phyloP scores from a whole-genome alignment of 169 alveolate genomes.

The Babesia sp. region DNA sequence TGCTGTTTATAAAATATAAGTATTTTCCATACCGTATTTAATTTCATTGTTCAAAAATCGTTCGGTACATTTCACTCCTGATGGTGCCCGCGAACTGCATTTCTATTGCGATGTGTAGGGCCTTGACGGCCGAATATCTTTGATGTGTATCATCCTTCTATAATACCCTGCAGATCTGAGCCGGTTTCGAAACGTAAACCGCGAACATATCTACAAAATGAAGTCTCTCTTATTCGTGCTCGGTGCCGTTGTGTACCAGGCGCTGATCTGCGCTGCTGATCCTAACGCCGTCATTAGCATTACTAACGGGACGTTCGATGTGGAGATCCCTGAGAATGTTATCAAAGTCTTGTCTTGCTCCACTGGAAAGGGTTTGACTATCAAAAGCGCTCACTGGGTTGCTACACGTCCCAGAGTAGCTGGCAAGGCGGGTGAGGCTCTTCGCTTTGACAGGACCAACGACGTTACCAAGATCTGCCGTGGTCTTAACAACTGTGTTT shows the following conservation, averaged over 20 bases:
- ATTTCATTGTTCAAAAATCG: neutral
- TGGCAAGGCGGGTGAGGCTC: neutral
- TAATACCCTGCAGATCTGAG: neutral
- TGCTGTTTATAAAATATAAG: neutral
- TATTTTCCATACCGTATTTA: neutral
- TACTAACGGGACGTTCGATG: neutral
- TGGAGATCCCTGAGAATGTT: constrained; percentile 4
- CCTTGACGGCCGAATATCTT: neutral
- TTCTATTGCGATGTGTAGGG: neutral
- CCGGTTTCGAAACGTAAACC: too few species aligned
- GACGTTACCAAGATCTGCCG: constrained; percentile 29
- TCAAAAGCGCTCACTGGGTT: constrained; percentile 36
- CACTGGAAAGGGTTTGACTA: constrained; percentile 29
- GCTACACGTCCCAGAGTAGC: constrained; percentile 4
- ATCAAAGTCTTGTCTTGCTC: constrained; percentile 23
- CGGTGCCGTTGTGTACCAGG: neutral
- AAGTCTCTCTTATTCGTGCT: neutral
- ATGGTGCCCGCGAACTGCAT: neutral
- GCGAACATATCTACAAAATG: neutral
- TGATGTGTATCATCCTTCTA: neutral
- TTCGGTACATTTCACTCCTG: neutral
- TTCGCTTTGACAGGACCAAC: constrained; percentile 35
- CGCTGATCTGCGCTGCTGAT: neutral
- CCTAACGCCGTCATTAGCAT: neutral
- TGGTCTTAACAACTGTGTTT: constrained; percentile 54